phyloP scores from a whole-genome alignment of 1,139 yeast species.

The Yamadazyma aaseri region DNA sequence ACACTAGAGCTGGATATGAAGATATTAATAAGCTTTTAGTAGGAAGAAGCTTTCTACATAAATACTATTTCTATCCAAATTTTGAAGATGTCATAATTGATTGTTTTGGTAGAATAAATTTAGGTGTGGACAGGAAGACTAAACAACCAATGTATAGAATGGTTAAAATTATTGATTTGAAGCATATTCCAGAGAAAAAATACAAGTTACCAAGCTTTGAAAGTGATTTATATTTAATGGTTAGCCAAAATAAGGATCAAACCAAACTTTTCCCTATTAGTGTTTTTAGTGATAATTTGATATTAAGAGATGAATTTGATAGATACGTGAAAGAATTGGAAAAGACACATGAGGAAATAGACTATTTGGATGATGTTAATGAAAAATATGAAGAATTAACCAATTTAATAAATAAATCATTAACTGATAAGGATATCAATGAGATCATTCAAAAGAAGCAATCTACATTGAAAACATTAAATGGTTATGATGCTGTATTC shows the following conservation, averaged over 20 bases:
- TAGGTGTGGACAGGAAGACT: slow-evolving; percentile 66
- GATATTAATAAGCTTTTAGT: slow-evolving; percentile 73
- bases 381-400: slow-evolving; percentile 61
- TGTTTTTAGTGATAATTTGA: slow-evolving; percentile 73
- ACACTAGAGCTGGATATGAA: slow-evolving; percentile 30
- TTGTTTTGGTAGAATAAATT: slow-evolving; percentile 77
- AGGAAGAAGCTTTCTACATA: slow-evolving; percentile 73
- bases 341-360: slow-evolving; percentile 59
- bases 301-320: slow-evolving; percentile 68
- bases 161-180: slow-evolving; percentile 73
- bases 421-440: slow-evolving; percentile 76
- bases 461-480: slow-evolving; percentile 48
- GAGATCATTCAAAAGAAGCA: slow-evolving; percentile 71
- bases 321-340: slow-evolving; percentile 62
- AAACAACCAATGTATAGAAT: slow-evolving; percentile 74
- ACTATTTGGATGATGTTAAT: slow-evolving; percentile 65
- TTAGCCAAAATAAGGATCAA: slow-evolving; percentile 65
- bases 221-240: slow-evolving; percentile 62
- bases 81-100: slow-evolving; percentile 70
- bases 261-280: slow-evolving; percentile 73
- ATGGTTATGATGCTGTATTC: slow-evolving; percentile 70
- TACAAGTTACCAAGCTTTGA: slow-evolving; percentile 55
- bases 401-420: slow-evolving; percentile 58
- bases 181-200: slow-evolving; percentile 51
- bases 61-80: slow-evolving; percentile 78